These are phyloP conservation scores for Halophytophthora polymorphica DNA, from an alignment of 352 stramenopile genomes.

Conservation along the genomic window DNA sequence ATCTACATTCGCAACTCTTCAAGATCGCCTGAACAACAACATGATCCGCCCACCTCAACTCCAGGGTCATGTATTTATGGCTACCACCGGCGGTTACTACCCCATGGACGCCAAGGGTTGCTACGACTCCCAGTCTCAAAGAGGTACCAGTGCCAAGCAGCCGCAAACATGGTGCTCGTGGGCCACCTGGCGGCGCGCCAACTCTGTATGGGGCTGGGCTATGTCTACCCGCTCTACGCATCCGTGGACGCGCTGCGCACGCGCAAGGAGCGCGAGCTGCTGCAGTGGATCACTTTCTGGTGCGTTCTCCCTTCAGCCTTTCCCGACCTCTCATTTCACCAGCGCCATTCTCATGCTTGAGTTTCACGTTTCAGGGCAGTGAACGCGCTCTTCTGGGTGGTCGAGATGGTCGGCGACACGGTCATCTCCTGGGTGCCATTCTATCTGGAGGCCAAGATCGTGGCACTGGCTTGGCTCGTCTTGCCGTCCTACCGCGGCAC, in stretches of 20 bases:
- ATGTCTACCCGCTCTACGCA: slow-evolving; percentile 63
- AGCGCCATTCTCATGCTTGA: slow-evolving; percentile 1
- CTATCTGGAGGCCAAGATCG: slow-evolving; percentile 75
- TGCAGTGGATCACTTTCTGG: slow-evolving; percentile 70
- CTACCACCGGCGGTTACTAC: too few relatives aligned
- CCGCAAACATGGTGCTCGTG: slow-evolving; percentile 44
- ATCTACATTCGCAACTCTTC: too few relatives aligned
- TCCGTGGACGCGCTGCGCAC: slow-evolving; percentile 42
- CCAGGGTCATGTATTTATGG: too few relatives aligned
- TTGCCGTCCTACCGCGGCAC: slow-evolving; percentile 53
- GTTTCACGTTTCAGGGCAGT: slow-evolving; percentile 31
- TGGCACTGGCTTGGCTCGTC: slow-evolving; percentile 65
- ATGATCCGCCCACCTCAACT: too few relatives aligned
- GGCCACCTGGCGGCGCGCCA: slow-evolving; percentile 43
- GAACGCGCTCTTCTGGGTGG: slow-evolving; percentile 55
- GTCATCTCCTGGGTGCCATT: slow-evolving; percentile 61
- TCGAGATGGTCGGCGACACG: slow-evolving; percentile 60
- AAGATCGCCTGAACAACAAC: too few relatives aligned
- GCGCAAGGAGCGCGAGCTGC: slow-evolving; percentile 44
- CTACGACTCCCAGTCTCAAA: too few relatives aligned
- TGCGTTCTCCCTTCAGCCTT: slow-evolving; percentile 6
- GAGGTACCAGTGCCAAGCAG: neutral
- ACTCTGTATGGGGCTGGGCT: slow-evolving; percentile 53
- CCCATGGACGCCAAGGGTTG: too few relatives aligned
- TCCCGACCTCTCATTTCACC: slow-evolving; percentile 1